phyloP scores from a whole-genome alignment of 163 green algal species.

The Chloromonas sp. region DNA sequence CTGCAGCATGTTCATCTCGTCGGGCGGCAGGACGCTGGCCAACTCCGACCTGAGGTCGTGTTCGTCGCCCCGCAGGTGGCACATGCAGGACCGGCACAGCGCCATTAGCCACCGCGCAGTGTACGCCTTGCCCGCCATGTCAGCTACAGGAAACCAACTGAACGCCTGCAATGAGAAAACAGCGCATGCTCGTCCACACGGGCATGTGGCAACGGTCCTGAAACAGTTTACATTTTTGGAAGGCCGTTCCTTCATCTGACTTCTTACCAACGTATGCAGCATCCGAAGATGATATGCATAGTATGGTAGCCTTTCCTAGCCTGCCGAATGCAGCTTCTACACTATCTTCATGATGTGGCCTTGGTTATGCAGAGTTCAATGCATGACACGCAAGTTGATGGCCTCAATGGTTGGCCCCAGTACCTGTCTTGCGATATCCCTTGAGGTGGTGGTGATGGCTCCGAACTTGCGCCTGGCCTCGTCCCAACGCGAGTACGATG shows the following conservation, averaged over 20 bases:
- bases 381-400: no score
- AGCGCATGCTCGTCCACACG: no score
- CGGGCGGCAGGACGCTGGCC: not conserved
- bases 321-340: no score
- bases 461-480: conserved; percentile 40
- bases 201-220: no score
- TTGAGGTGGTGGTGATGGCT: conserved; percentile 30
- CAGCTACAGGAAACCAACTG: conserved; percentile 10
- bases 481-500: conserved; percentile 34
- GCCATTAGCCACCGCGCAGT: conserved; percentile 28
- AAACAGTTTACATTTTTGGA: no score
- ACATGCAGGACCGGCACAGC: conserved; percentile 15
- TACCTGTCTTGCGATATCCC: conserved; percentile 42
- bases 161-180: conserved; percentile 11
- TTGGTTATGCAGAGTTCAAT: no score
- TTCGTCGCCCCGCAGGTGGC: conserved; percentile 23
- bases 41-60: conserved; percentile 10
- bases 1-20: not conserved
- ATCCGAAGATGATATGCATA: no score
- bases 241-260: no score
- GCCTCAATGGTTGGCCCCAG: not conserved
- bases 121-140: not conserved
- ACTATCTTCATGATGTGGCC: no score
- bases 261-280: no score
- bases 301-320: no score